Evolutionary conservation across 2,329 filamentous ascomycete species (phyloP).

Genomic region (Keithomyces neogunnii): DNA sequence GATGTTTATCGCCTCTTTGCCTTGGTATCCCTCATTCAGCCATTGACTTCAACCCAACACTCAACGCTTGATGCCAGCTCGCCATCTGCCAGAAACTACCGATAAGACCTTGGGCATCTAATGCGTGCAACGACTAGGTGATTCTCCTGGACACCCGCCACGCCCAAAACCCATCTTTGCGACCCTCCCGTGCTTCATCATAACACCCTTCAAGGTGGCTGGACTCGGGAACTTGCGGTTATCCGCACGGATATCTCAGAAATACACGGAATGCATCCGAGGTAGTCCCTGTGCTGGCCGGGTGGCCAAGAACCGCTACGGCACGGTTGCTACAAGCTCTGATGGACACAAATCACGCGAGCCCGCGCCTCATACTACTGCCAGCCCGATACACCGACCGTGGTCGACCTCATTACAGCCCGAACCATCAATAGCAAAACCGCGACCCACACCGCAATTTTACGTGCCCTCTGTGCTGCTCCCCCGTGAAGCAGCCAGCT

Average conservation of each 20-base stretch:
- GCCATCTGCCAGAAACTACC: not conserved
- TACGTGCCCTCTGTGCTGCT: constrained; percentile 29
- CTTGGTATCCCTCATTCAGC: not conserved
- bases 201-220: constrained; percentile 24
- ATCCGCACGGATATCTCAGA: constrained; percentile 32
- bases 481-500: constrained; percentile 20
- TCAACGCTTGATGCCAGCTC: not conserved
- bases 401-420: constrained; percentile 13
- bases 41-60: not conserved
- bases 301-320: constrained; percentile 27
- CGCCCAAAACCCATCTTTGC: not conserved
- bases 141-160: not conserved
- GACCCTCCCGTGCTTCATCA: not conserved
- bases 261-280: constrained; percentile 28
- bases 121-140: not conserved
- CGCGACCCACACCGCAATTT: constrained; percentile 13
- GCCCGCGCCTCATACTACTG: constrained; percentile 12
- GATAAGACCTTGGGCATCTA: not conserved
- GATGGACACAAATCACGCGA: constrained; percentile 15
- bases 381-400: constrained; percentile 11
- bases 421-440: constrained; percentile 7
- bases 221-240: constrained; percentile 31
- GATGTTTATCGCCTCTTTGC: not conserved
- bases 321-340: constrained; percentile 16
- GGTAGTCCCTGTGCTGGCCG: constrained; percentile 29